Evolutionary conservation across 169 alveolate genomes (phyloP).

Genomic region (Cryptosporidium xiaoi): DNA sequence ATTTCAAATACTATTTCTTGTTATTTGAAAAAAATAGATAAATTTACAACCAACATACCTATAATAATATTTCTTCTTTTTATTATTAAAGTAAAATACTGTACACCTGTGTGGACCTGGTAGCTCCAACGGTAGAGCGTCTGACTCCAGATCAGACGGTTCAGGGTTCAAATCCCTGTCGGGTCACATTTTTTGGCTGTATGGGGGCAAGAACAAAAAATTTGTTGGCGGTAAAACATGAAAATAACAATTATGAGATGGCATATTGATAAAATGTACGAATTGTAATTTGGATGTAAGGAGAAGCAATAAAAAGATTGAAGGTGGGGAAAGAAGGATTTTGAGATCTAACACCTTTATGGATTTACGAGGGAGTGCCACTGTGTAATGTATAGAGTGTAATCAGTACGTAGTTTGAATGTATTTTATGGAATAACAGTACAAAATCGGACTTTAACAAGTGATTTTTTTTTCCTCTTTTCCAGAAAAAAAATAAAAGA

Average conservation of each 20-base stretch:
- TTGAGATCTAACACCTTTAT: no score
- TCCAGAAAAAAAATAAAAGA: no score
- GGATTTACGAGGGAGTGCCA: no score
- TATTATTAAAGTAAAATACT: neutral
- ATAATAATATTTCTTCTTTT: no score
- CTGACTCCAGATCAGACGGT: conserved; percentile 77
- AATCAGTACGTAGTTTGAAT: no score
- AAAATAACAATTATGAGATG: neutral
- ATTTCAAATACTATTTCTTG: no score
- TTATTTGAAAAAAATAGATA: no score
- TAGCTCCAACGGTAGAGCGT: conserved; percentile 77
- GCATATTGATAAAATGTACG: neutral
- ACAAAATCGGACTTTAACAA: no score
- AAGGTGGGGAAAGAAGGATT: neutral
- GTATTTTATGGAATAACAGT: no score
- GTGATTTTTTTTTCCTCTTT: no score
- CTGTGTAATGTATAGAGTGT: no score
- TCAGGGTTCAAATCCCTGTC: conserved; percentile 76
- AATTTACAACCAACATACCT: no score
- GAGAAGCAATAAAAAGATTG: neutral
- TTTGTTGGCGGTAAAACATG: neutral
- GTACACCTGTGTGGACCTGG: conserved; percentile 32
- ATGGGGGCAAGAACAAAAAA: neutral
- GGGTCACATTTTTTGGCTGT: conserved; percentile 38
- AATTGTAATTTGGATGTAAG: neutral